These are phyloP conservation scores for Annulohypoxylon nitens DNA, from an alignment of 495 filamentous ascomycete species.

Conservation along the genomic window DNA sequence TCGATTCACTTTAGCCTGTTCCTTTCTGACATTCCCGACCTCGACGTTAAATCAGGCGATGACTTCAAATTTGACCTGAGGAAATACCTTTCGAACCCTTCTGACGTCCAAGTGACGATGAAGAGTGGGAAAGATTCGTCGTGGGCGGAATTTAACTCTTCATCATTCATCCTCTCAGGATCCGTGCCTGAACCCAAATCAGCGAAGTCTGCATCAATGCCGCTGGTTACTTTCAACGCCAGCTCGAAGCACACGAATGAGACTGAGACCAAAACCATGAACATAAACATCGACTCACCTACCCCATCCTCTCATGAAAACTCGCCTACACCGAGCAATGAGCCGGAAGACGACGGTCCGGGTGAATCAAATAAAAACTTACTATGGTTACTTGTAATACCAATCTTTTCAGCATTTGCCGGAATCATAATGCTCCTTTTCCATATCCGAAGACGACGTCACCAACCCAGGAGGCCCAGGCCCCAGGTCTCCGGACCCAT, in stretches of 20 bases:
- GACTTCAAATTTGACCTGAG: slow-evolving; percentile 75
- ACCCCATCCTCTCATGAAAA: slow-evolving; percentile 31
- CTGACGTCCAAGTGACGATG: slow-evolving; percentile 67
- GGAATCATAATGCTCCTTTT: slow-evolving; percentile 42
- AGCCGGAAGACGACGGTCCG: slow-evolving; percentile 18
- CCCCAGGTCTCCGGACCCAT: slow-evolving; percentile 59
- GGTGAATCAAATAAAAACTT: slow-evolving; percentile 38
- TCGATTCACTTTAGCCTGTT: slow-evolving; percentile 67
- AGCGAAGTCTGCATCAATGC: slow-evolving; percentile 49
- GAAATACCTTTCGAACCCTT: slow-evolving; percentile 64
- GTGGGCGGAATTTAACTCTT: slow-evolving; percentile 77
- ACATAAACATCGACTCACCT: slow-evolving; percentile 60
- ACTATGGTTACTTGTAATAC: slow-evolving; percentile 50
- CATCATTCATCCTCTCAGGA: slow-evolving; percentile 70
- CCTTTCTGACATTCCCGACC: slow-evolving; percentile 53
- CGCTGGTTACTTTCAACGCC: slow-evolving; percentile 66
- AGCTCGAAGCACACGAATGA: slow-evolving; percentile 58
- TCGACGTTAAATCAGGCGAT: slow-evolving; percentile 72
- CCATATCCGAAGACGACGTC: slow-evolving; percentile 42
- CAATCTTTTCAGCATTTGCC: slow-evolving; percentile 37
- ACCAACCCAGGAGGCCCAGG: slow-evolving; percentile 34
- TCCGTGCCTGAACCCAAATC: slow-evolving; percentile 63
- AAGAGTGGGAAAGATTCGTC: slow-evolving; percentile 63
- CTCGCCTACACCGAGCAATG: slow-evolving; percentile 24
- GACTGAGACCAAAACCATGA: slow-evolving; percentile 63